Evolutionary conservation across 768 basidiomycete species (phyloP), one percentile per base, ranked within the genome.

Genomic region (Pholiota molesta): DNA sequence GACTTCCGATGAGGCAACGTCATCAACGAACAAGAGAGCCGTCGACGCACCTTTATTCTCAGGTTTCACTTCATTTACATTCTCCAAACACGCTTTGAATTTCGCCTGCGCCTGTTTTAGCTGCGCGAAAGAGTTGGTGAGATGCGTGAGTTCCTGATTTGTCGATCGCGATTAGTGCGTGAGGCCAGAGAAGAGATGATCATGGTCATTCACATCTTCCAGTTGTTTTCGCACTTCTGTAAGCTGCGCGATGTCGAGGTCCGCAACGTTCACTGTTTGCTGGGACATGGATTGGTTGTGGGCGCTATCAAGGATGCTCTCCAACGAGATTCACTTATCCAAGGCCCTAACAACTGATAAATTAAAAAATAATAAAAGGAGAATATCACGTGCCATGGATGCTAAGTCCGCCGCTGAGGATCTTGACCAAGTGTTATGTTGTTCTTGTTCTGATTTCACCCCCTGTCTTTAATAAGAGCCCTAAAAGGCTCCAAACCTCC

Each of bases 91-190:
- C 7, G 88, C 79, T 65, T 86, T 88, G 82, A 99, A 98, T 75
- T 97, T 97, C 2, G 88, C 85, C 72, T 98, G 95, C 0, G 95
- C 97, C 66, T 91, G 89, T 73, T 94, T 97, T 26, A 99, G 86
- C 68, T 97, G 95, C 11, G 89, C 86, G 71, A 95, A 98, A 33
- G 95, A 97, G 68, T 86, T 91, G 11, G 95, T 93, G 52, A 98
- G 80, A 72, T 97, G 96, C 60, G 86, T 90, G 52, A 99, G 77
- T 82, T 99, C 97, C 96, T 99, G 73, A 54, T n/a, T 28, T 42
- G n/a, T 14, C 40, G 14, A 58, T 58, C 19, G 33, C 21, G 26
- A 28, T 64, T 61, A 65, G 63, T 52, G 23, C 35, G 16, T 35
- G 52, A 44, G 19, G 29, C 26, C 16, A 31, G 52, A 59, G 45